Evolutionary conservation across 2,329 filamentous ascomycete genomes (phyloP), one percentile per base, ranked within the genome.

Genomic region (Pyrenochaeta sp.): DNA sequence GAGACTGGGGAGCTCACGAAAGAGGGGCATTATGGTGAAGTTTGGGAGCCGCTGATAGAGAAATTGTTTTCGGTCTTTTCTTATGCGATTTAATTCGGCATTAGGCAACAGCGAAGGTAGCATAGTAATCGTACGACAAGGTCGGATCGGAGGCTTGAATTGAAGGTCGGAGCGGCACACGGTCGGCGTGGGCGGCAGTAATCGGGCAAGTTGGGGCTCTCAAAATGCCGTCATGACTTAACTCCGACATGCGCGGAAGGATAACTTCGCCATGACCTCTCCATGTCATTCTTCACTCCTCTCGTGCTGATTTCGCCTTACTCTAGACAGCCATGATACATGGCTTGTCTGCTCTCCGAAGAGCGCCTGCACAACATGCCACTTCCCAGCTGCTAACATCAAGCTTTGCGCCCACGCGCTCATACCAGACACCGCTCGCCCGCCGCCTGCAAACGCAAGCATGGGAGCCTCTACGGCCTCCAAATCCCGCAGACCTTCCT

Each of bases 401-500:
- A 37, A 45, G 25, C 40, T 53, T 57, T 28, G 48, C 56, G 50
- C 59, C 55, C 46, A 49, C 61, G 44, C 65, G 48, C 58, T 39
- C 54, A 44, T 54, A 40, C 49, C 61, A 63, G 19, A 45, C 59
- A 48, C 55, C 62, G 27, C 55, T 69, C 59, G 59, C 62, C 54
- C 72, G 73, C 60, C 67, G 61, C 58, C 61, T 72, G 24, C 74
- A 75, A 45, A 64, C 72, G 32, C 72, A 72, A 54, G 64, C 77
- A 66, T 83, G 81, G 69, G 71, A 79, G 49, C 80, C 79, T 44
- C 68, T 79, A 19, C 74, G 71, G 44, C 93, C 93, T 5, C 93
- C 93, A 0, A 88, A 91, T 4, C 93, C 93, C 5, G 85, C 85
- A 58, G 91, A 91, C 37, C 85, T 98, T 30, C 92, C 92, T 5